Conservation (phyloP, 768 basidiomycete genomes). For the Lactarius trivialis region DNA sequence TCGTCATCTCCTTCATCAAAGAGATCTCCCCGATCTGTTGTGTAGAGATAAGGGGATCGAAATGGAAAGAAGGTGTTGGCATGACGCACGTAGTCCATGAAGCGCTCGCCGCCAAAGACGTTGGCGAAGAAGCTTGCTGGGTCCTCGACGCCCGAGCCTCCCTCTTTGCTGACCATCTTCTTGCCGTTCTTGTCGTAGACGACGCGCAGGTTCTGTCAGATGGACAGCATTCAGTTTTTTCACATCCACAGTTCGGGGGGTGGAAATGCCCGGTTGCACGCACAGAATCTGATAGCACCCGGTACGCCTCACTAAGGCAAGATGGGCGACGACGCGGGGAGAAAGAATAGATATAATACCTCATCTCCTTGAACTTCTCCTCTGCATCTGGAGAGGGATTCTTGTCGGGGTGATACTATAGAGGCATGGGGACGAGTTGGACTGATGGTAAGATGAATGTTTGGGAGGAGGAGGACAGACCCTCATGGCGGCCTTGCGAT, state of each 20-base stretch:
- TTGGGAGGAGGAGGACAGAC: slow-evolving; percentile 34
- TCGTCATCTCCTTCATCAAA: slow-evolving; percentile 89
- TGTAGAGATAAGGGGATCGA: background rate
- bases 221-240: background rate
- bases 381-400: slow-evolving; percentile 90
- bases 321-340: slow-evolving; percentile 4
- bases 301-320: slow-evolving; percentile 81
- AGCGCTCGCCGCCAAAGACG: slow-evolving; percentile 93
- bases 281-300: slow-evolving; percentile 80
- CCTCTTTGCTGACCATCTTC: slow-evolving; percentile 78
- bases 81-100: slow-evolving; percentile 72
- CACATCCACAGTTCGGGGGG: too few relatives aligned
- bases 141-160: slow-evolving; percentile 77
- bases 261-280: background rate
- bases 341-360: slow-evolving; percentile 37
- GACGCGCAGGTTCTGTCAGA: slow-evolving; percentile 61
- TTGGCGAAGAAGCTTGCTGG: slow-evolving; percentile 92
- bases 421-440: slow-evolving; percentile 29
- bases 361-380: slow-evolving; percentile 95
- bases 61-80: slow-evolving; percentile 3
- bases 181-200: slow-evolving; percentile 97
- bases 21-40: slow-evolving; percentile 94
- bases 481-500: slow-evolving; percentile 91
- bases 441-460: background rate
- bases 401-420: slow-evolving; percentile 91